Evolutionary conservation across 2,329 filamentous ascomycete species (phyloP).

Genomic region (Hypoxylon sp.): DNA sequence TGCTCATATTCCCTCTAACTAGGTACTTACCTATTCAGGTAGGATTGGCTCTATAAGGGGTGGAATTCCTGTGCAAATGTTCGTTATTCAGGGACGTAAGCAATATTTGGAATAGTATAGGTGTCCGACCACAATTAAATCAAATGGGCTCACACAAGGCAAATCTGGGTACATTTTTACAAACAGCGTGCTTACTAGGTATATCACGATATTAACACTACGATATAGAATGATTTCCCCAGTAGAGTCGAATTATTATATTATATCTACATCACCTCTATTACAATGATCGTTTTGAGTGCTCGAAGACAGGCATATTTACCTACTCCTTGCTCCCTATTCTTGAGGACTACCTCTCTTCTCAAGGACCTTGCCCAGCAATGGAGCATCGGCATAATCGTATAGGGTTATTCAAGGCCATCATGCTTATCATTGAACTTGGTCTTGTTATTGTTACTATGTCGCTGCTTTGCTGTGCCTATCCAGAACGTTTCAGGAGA

Average conservation of each 20-base stretch:
- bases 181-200: neutral
- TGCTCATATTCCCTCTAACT: conserved; percentile 26
- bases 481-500: conserved; percentile 33
- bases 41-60: neutral
- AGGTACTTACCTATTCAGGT: no score
- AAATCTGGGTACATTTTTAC: neutral
- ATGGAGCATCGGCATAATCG: conserved; percentile 6
- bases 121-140: neutral
- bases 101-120: neutral
- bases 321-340: neutral
- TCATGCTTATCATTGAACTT: conserved; percentile 9
- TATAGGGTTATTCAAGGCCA: neutral
- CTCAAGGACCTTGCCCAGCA: neutral
- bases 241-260: neutral
- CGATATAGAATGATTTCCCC: neutral
- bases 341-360: neutral
- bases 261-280: neutral
- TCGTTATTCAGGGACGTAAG: neutral
- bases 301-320: neutral
- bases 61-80: neutral
- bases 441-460: conserved; percentile 20
- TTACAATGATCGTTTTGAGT: neutral
- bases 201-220: neutral
- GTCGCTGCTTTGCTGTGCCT: conserved; percentile 37
- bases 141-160: neutral